Evolutionary conservation across 176 grass and related monocot species (phyloP).

Genomic region (Triticum monococcum): DNA sequence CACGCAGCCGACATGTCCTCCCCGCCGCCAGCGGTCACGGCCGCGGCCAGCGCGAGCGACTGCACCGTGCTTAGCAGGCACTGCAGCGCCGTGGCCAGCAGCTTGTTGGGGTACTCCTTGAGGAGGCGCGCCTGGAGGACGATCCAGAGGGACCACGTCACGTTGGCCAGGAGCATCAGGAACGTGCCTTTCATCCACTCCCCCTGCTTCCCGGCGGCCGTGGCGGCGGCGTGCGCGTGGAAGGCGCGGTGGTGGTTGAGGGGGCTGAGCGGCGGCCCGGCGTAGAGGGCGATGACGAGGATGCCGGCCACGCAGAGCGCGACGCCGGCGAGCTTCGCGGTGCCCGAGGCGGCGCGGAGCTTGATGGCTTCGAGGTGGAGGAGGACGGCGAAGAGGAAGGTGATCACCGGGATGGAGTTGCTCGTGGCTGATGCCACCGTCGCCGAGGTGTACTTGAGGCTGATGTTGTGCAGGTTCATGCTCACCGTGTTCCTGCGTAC

Average conservation of each 20-base stretch:
- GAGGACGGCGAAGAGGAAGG: constrained; percentile 68
- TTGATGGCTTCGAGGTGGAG: constrained; percentile 34
- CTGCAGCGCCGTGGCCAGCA: constrained; percentile 41
- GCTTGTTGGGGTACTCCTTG: constrained; percentile 72
- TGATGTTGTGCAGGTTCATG: constrained; percentile 54
- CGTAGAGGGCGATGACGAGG: constrained; percentile 40
- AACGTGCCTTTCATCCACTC: constrained; percentile 56
- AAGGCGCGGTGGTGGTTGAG: constrained; percentile 21
- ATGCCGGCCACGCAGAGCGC: constrained; percentile 33
- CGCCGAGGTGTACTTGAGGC: constrained; percentile 63
- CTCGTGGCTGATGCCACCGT: constrained; percentile 39
- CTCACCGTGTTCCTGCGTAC: constrained; percentile 46
- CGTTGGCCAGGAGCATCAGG: constrained; percentile 38
- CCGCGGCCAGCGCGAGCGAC: constrained; percentile 43
- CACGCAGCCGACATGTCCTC: constrained; percentile 31
- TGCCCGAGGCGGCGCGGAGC: constrained; percentile 25
- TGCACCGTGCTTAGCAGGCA: constrained; percentile 45
- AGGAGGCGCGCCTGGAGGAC: constrained; percentile 55
- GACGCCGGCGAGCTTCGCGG: constrained; percentile 11
- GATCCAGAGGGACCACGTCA: constrained; percentile 56
- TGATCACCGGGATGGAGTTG: constrained; percentile 50
- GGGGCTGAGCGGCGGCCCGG: neutral
- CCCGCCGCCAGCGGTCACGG: constrained; percentile 11
- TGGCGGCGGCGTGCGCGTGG: neutral
- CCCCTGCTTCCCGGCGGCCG: neutral